Evolutionary conservation across 257 asterid genomes (phyloP).

Genomic region (Solanum bulbocastanum): DNA sequence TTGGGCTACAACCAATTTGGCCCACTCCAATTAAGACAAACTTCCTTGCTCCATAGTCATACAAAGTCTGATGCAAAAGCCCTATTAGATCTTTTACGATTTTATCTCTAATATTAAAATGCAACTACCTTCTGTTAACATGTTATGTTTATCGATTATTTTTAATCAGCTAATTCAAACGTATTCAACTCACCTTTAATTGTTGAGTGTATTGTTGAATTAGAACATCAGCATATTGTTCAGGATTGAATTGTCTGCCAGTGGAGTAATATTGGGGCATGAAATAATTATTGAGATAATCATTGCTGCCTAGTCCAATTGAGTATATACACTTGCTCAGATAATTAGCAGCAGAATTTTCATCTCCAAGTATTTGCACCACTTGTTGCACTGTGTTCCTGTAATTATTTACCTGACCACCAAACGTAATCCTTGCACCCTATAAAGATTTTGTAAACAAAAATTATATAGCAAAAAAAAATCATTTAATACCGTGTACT

Average conservation of each 20-base stretch:
- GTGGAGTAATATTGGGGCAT: conserved; percentile 32
- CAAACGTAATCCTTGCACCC: conserved; percentile 62
- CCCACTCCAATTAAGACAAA: conserved; percentile 63
- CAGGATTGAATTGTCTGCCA: conserved; percentile 24
- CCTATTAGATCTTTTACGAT: not conserved
- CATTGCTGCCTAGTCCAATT: conserved; percentile 41
- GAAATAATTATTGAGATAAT: conserved; percentile 43
- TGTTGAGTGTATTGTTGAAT: conserved; percentile 27
- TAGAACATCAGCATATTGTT: conserved; percentile 29
- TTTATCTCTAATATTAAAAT: not conserved
- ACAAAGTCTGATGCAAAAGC: conserved; percentile 23
- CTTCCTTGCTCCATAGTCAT: conserved; percentile 72
- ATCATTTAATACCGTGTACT: no score
- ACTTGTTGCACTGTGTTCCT: conserved; percentile 59
- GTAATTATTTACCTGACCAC: conserved; percentile 64
- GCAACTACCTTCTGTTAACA: not conserved
- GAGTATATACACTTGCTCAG: conserved; percentile 30
- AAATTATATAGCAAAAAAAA: not conserved
- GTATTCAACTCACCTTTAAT: conserved; percentile 9
- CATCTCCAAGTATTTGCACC: conserved; percentile 26
- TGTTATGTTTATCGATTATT: not conserved
- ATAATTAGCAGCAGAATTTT: conserved; percentile 23
- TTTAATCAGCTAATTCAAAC: not conserved
- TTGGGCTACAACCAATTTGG: conserved; percentile 95
- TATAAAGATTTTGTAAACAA: not conserved